Base-by-base conservation (phyloP, 2,329 filamentous ascomycete genomes). In the Cladobotryum protrusum region DNA sequence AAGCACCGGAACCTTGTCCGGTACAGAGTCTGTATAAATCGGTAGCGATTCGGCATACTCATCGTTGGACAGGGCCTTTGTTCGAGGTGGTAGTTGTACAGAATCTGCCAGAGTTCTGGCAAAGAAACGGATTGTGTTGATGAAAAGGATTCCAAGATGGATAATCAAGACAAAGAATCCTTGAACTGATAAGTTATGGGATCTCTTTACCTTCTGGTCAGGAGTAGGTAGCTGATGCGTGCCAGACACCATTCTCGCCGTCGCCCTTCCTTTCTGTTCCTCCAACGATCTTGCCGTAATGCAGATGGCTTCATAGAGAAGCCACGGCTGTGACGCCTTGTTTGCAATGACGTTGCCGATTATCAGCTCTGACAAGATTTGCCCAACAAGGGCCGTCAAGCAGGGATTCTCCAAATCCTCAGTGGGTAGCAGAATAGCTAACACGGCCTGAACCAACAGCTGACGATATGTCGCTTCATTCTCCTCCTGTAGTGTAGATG, bases 321-420 rank as follows among this genome's bases (percentile, higher is more conserved):
- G 79, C 88, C 89, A 95, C 19, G 88, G 87, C 69, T 97, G 85
- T 58, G 87, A 89, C 37, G 87, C 77, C 65, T 86, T 95, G 61
- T 85, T 87, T 60, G 84, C 83, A 59, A 96, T 76, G 51, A 86
- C 79, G 59, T 89, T 90, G 54, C 89, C 89, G 56, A 99, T 76
- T 54, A 97, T 88, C 65, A 95, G 83, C 68, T 96, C 90, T 6
- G 90, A 88, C 54, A 97, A 77, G 56, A 97, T 87, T 68, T 96
- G 89, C 48, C 84, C 83, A 54, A 96, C 86, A 54, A 99, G 75
- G 34, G 88, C 79, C 50, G 87, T 86, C 60, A 97, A 75, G 65
- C 89, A 95, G 48, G 82, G 82, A 65, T 96, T 97, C 61, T 92
- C 83, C 36, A 97, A 74, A 65, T 97, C 92, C 62, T 97, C 92